A percentile compares a stretch with the other conserved stretches of the same genome.
Evolutionary conservation across 208 protist genomes (phyloP).

Genomic region (Trichomonas tenax): DNA sequence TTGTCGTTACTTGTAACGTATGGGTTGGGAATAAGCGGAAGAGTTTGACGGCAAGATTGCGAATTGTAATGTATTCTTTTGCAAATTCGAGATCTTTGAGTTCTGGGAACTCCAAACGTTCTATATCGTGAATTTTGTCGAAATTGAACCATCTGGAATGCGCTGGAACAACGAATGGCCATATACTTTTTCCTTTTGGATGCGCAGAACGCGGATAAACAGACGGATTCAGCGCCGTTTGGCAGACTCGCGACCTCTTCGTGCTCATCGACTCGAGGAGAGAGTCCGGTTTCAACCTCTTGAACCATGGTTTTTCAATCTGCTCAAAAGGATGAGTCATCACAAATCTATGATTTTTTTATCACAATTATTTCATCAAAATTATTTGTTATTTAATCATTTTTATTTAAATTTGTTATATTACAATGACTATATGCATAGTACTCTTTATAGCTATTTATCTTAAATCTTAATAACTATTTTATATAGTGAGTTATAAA

Average conservation of each 20-base stretch:
- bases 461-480: too few species aligned
- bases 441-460: too few species aligned
- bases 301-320: not conserved
- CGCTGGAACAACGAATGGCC: not conserved
- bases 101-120: not conserved
- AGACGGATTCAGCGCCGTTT: not conserved
- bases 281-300: not conserved
- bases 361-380: too few species aligned
- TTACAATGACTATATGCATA: too few species aligned
- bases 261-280: not conserved
- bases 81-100: not conserved
- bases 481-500: too few species aligned
- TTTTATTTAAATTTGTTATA: too few species aligned
- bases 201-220: not conserved
- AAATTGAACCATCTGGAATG: slow-evolving; percentile 7
- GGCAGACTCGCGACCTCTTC: not conserved
- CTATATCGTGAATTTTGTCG: not conserved
- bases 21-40: not conserved
- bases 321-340: not conserved
- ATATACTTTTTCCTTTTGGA: not conserved
- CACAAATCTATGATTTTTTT: too few species aligned
- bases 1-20: not conserved
- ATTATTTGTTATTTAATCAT: too few species aligned
- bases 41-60: not conserved
- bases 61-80: not conserved